Percentiles rank a stretch among this genome's conserved stretches.
Evolutionary conservation across 164 flowering plant species (phyloP).

Genomic region (Chloranthus sessilifolius): DNA sequence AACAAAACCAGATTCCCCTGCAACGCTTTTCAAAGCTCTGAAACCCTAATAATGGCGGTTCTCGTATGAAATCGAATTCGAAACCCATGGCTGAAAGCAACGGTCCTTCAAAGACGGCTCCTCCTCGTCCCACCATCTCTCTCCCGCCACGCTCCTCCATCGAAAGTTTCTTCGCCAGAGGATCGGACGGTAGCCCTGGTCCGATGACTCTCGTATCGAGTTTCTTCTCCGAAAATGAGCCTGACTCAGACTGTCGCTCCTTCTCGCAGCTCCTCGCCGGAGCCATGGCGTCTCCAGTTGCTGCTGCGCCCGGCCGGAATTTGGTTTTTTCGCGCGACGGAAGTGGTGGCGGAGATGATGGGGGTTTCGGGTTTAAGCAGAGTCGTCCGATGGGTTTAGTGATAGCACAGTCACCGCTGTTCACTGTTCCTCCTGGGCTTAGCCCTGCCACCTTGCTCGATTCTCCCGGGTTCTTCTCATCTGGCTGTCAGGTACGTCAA

Average conservation of each 20-base stretch:
- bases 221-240: slow-evolving; percentile 58
- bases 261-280: slow-evolving; percentile 96
- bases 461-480: slow-evolving; percentile 70
- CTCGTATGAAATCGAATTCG: too few relatives aligned
- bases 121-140: slow-evolving; percentile 44
- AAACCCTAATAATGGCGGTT: slow-evolving; percentile 13
- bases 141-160: slow-evolving; percentile 55
- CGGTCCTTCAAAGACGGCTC: slow-evolving; percentile 12
- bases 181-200: slow-evolving; percentile 66
- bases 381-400: slow-evolving; percentile 52
- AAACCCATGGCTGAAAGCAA: slow-evolving; percentile 25
- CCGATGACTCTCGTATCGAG: slow-evolving; percentile 79
- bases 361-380: slow-evolving; percentile 34
- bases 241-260: slow-evolving; percentile 46
- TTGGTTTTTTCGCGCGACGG: slow-evolving; percentile 5
- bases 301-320: slow-evolving; percentile 8
- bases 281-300: slow-evolving; percentile 73
- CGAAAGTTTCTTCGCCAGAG: slow-evolving; percentile 41
- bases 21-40: not conserved
- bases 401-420: slow-evolving; percentile 36
- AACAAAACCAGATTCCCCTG: not conserved
- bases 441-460: slow-evolving; percentile 78
- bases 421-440: slow-evolving; percentile 73
- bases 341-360: not conserved
- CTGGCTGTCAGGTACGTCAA: slow-evolving; percentile 72